Percentiles rank a stretch among this genome's conserved stretches.
These are phyloP conservation scores for Penicillium concentricum DNA, from an alignment of 2,329 filamentous ascomycete genomes.

Conservation along the genomic window DNA sequence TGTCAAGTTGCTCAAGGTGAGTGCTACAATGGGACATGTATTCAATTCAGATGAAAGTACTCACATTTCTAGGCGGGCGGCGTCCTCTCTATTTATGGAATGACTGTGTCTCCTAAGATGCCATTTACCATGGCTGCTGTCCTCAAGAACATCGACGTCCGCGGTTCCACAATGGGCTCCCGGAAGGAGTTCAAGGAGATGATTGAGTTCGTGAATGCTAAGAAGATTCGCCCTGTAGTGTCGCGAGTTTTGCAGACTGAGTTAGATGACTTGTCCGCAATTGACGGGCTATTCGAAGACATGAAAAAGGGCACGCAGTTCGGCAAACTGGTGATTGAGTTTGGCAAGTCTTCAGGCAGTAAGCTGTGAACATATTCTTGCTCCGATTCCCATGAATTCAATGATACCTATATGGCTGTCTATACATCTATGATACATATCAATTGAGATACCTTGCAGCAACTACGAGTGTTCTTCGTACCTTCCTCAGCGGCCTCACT, in stretches of 20 bases:
- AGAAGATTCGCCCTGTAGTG: slow-evolving; percentile 74
- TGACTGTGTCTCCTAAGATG: slow-evolving; percentile 85
- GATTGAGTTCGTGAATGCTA: slow-evolving; percentile 73
- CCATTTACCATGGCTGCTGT: slow-evolving; percentile 81
- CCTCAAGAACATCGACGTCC: slow-evolving; percentile 82
- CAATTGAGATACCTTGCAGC: slow-evolving; percentile 1
- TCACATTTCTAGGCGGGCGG: slow-evolving; percentile 61
- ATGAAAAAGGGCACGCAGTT: slow-evolving; percentile 86
- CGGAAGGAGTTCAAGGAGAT: slow-evolving; percentile 87
- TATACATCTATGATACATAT: background rate
- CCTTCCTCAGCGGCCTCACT: background rate
- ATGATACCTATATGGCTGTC: background rate
- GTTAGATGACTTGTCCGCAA: slow-evolving; percentile 71
- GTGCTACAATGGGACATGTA: slow-evolving; percentile 9
- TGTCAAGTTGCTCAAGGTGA: slow-evolving; percentile 65
- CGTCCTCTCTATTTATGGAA: slow-evolving; percentile 83
- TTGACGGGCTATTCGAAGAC: slow-evolving; percentile 80
- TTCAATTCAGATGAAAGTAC: background rate
- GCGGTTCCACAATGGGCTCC: slow-evolving; percentile 88
- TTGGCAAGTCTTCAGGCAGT: slow-evolving; percentile 46
- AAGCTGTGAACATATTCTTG: slow-evolving; percentile 35
- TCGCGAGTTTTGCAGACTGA: slow-evolving; percentile 68
- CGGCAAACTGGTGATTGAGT: slow-evolving; percentile 83
- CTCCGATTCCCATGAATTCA: background rate
- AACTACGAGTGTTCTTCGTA: background rate